Evolutionary conservation across 129 eudicot species (phyloP).

Genomic region (Helianthus annuus): HanXRQr2.0-SUNRISE NC_035444.2:7852621-7853120

Average conservation of each 20-base stretch:
- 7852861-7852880: constrained; percentile 28
- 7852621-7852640: constrained; percentile 33
- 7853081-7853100: too few species aligned
- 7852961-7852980: not conserved
- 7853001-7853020: too few species aligned
- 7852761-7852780: constrained; percentile 4
- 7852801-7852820: constrained; percentile 22
- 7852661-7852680: constrained; percentile 12
- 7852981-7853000: too few species aligned
- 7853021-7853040: too few species aligned
- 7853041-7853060: too few species aligned
- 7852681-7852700: constrained; percentile 28
- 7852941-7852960: constrained; percentile 25
- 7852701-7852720: constrained; percentile 34
- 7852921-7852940: constrained; percentile 61
- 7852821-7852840: constrained; percentile 25
- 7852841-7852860: constrained; percentile 1
- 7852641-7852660: constrained; percentile 31
- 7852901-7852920: constrained; percentile 48
- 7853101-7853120: too few species aligned
- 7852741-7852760: constrained; percentile 6
- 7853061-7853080: too few species aligned
- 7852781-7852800: constrained; percentile 50
- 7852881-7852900: constrained; percentile 51
- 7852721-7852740: constrained; percentile 56